Percentiles rank a stretch among this genome's conserved stretches.
Evolutionary conservation across 2,329 filamentous ascomycete species (phyloP).

Genomic region (Paracorniculantispora psalliotae): DNA sequence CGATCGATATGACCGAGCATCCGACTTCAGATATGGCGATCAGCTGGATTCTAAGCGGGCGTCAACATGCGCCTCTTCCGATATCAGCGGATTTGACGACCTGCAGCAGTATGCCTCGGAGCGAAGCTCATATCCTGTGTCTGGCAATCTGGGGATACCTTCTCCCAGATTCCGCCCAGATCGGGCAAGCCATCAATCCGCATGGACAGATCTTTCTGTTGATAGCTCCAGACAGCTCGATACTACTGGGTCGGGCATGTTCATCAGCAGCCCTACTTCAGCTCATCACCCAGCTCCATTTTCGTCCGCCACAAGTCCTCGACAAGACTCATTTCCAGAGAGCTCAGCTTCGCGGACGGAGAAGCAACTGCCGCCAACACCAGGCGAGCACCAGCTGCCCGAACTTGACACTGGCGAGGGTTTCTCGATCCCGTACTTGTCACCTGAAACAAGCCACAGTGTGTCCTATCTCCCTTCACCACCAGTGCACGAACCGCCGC

Average conservation of each 20-base stretch:
- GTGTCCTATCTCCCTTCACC: slow-evolving; percentile 35
- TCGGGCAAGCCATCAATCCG: slow-evolving; percentile 49
- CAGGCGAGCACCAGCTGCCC: slow-evolving; percentile 37
- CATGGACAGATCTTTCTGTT: slow-evolving; percentile 58
- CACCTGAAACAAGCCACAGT: slow-evolving; percentile 27
- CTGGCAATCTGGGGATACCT: slow-evolving; percentile 44
- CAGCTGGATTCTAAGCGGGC: slow-evolving; percentile 30
- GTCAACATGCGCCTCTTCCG: slow-evolving; percentile 38
- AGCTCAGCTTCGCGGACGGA: slow-evolving; percentile 16
- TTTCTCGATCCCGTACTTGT: slow-evolving; percentile 46
- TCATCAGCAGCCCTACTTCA: slow-evolving; percentile 1
- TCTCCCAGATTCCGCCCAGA: slow-evolving; percentile 38
- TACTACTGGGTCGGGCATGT: slow-evolving; percentile 9
- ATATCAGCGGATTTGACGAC: slow-evolving; percentile 26
- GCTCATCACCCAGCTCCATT: background rate
- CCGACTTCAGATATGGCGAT: slow-evolving; percentile 25
- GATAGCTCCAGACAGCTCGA: slow-evolving; percentile 40
- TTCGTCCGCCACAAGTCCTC: background rate
- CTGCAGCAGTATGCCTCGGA: slow-evolving; percentile 23
- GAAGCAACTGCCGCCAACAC: slow-evolving; percentile 23
- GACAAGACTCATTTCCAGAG: background rate
- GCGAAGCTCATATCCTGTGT: slow-evolving; percentile 28
- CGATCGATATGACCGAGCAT: slow-evolving; percentile 24
- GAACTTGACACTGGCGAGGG: slow-evolving; percentile 47
- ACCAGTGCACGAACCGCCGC: slow-evolving; percentile 48